Conservation (phyloP, 495 filamentous ascomycete species). For the Tetracladium marchalianum region DNA sequence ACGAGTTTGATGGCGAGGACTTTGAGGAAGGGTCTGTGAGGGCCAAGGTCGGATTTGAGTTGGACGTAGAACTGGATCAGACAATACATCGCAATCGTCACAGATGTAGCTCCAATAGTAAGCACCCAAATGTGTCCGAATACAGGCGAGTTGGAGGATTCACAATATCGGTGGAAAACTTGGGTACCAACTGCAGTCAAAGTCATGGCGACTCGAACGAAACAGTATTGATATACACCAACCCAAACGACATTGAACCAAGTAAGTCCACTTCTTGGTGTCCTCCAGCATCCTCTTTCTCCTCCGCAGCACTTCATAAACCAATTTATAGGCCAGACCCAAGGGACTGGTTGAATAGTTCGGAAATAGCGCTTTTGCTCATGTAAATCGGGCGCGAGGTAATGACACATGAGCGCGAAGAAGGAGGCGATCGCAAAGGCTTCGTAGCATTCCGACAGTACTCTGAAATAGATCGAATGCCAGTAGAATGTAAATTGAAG, state of each 20-base stretch:
- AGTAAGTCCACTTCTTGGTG: constrained; percentile 73
- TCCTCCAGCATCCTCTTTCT: constrained; percentile 56
- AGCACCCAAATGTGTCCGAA: constrained; percentile 81
- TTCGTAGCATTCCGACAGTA: constrained; percentile 81
- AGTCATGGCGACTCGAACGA: constrained; percentile 78
- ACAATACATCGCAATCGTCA: constrained; percentile 86
- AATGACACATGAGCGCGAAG: constrained; percentile 81
- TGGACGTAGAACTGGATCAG: constrained; percentile 86
- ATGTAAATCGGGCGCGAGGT: constrained; percentile 70
- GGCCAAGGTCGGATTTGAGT: constrained; percentile 54
- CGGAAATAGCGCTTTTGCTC: constrained; percentile 86
- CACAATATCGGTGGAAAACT: constrained; percentile 61
- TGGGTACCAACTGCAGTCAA: constrained; percentile 68
- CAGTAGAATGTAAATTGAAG: constrained; percentile 69
- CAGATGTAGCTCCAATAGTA: constrained; percentile 59
- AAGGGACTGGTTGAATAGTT: constrained; percentile 52
- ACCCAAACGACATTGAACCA: constrained; percentile 94
- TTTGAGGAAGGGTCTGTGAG: constrained; percentile 70
- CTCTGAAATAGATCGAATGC: constrained; percentile 73
- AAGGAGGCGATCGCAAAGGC: constrained; percentile 87
- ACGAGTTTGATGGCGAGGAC: constrained; percentile 85
- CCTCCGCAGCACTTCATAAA: constrained; percentile 59
- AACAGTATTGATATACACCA: constrained; percentile 83
- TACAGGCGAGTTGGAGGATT: constrained; percentile 61
- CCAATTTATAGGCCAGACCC: constrained; percentile 69